Percentiles rank a stretch among this genome's conserved stretches.
These are phyloP conservation scores for Mytilinidion resinicola DNA, from an alignment of 495 filamentous ascomycete species.

Conservation along the genomic window DNA sequence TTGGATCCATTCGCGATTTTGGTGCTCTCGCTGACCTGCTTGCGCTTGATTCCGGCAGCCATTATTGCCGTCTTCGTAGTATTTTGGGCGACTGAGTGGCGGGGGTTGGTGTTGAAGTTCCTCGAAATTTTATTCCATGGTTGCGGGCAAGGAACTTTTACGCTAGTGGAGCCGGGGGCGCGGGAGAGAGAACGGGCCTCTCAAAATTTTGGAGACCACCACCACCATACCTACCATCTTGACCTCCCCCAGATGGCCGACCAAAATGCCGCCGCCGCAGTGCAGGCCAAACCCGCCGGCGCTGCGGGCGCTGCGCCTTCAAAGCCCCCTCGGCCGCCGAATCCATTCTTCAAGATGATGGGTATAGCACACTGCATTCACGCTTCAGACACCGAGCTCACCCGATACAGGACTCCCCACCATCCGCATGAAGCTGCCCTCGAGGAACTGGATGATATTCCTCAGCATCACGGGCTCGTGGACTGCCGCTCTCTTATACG, in stretches of 20 bases:
- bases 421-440: constrained; percentile 78
- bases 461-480: constrained; percentile 70
- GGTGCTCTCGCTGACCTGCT: constrained; percentile 5
- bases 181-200: no score
- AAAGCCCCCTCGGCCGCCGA: constrained; percentile 22
- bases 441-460: constrained; percentile 97
- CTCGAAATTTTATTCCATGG: no score
- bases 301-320: not conserved
- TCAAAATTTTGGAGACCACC: not conserved
- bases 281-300: not conserved
- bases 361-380: constrained; percentile 5
- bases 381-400: constrained; percentile 4
- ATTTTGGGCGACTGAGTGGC: no score
- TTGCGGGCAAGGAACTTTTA: no score
- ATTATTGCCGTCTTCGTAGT: not conserved
- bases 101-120: no score
- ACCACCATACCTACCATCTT: not conserved
- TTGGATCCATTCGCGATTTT: not conserved
- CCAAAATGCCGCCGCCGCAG: not conserved
- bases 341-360: constrained; percentile 28
- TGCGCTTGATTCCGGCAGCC: constrained; percentile 26
- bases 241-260: constrained; percentile 7
- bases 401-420: constrained; percentile 58
- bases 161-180: no score
- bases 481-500: constrained; percentile 73